phyloP scores from a whole-genome alignment of 1,139 yeast genomes.

The Geotrichum histeridarum region DNA sequence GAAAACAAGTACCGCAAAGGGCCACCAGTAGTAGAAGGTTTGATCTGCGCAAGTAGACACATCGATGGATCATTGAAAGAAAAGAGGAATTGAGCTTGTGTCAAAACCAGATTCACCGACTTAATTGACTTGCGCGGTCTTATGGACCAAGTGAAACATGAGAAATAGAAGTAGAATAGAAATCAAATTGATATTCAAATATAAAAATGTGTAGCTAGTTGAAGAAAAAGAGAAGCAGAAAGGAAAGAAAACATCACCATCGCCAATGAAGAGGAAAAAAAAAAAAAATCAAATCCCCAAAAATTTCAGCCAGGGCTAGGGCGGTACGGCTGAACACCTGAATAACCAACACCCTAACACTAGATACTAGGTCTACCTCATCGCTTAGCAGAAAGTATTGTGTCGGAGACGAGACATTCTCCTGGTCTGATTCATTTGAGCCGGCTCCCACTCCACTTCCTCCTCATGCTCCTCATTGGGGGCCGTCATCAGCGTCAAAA shows the following conservation, averaged over 20 bases:
- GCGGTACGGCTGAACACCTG: no score
- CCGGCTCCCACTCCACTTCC: constrained; percentile 14
- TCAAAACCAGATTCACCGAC: constrained; percentile 11
- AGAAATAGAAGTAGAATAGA: neutral
- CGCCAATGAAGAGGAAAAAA: no score
- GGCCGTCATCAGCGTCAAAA: constrained; percentile 12
- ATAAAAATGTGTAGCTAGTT: neutral
- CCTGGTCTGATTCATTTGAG: neutral
- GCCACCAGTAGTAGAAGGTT: neutral
- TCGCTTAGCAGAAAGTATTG: constrained; percentile 7
- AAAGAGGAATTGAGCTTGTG: neutral
- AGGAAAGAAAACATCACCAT: no score
- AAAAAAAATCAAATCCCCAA: no score
- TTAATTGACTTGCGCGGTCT: constrained; percentile 16
- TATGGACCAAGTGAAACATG: neutral
- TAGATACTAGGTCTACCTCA: no score
- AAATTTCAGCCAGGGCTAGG: no score
- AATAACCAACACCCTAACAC: neutral
- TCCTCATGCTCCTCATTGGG: constrained; percentile 17
- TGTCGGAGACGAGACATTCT: constrained; percentile 7
- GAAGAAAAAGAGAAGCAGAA: neutral
- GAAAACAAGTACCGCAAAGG: no score
- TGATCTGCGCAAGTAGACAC: constrained; percentile 22
- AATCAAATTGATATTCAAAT: neutral
- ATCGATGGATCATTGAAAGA: constrained; percentile 18